Conservation (phyloP, 2,329 filamentous ascomycete species). For the Gaeumannomyces sp. region DNA sequence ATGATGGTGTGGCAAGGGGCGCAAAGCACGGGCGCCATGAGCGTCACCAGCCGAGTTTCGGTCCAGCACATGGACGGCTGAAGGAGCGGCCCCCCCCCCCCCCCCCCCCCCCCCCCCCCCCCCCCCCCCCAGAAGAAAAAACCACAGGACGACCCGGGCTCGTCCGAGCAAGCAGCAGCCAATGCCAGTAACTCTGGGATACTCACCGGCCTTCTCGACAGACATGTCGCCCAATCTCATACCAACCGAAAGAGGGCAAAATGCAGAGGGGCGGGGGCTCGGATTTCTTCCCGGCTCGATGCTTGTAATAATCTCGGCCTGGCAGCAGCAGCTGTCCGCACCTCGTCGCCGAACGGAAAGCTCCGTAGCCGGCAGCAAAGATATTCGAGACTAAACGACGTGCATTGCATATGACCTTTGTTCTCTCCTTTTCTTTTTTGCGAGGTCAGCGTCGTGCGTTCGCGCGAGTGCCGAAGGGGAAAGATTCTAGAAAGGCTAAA, state of each 20-base stretch:
- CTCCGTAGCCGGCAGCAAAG: background rate
- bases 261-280: background rate
- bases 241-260: background rate
- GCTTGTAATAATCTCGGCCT: background rate
- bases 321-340: no score
- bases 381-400: background rate
- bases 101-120: no score
- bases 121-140: background rate
- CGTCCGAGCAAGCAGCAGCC: background rate
- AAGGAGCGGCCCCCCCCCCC: no score
- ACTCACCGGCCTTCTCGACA: background rate
- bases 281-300: no score
- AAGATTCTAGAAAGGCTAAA: background rate
- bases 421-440: background rate
- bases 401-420: background rate
- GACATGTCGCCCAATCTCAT: background rate
- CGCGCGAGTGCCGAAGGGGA: background rate
- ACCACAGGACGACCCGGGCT: background rate
- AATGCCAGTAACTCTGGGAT: background rate
- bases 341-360: background rate
- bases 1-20: no score
- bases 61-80: no score
- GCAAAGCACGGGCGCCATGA: no score
- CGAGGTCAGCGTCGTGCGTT: background rate
- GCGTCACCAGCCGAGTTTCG: no score